Percentiles rank a stretch among this genome's conserved stretches.
Conservation (phyloP, 2,329 filamentous ascomycete species). For the Botrytis cinerea region DNA sequence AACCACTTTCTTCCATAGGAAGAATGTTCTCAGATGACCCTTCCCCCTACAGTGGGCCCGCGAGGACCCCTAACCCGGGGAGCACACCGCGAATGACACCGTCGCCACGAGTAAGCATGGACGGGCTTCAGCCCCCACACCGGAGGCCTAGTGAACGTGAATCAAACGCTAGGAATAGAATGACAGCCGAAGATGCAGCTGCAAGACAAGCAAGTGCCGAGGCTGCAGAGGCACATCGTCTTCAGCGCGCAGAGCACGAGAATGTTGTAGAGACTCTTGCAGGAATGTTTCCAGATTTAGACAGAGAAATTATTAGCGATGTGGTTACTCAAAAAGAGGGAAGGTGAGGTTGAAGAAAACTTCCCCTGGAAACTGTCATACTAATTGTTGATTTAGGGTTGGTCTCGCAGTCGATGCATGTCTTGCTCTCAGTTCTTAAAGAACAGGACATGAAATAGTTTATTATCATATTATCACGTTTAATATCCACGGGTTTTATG, state of each 20-base stretch:
- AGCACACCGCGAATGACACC: constrained; percentile 44
- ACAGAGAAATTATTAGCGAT: constrained; percentile 92
- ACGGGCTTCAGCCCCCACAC: constrained; percentile 31
- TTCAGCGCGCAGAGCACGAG: constrained; percentile 81
- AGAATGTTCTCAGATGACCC: constrained; percentile 83
- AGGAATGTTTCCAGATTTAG: constrained; percentile 95
- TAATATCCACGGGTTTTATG: constrained; percentile 23
- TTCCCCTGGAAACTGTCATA: constrained; percentile 33
- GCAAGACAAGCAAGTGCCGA: constrained; percentile 90
- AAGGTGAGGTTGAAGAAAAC: constrained; percentile 57
- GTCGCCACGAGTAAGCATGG: constrained; percentile 36
- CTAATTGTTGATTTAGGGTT: constrained; percentile 55
- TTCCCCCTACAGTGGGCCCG: constrained; percentile 42
- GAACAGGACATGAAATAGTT: not conserved
- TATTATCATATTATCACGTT: constrained; percentile 21
- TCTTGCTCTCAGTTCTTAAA: constrained; percentile 59
- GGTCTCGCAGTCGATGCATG: constrained; percentile 85
- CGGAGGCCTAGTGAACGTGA: constrained; percentile 30
- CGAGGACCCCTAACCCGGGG: constrained; percentile 49
- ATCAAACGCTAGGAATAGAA: constrained; percentile 31
- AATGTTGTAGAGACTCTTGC: constrained; percentile 92
- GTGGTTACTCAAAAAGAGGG: constrained; percentile 96
- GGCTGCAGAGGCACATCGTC: constrained; percentile 78
- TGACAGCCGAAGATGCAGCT: constrained; percentile 82
- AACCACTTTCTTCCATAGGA: constrained; percentile 85